phyloP scores from a whole-genome alignment of 2,329 filamentous ascomycete genomes.

The Xylaria sp. region DNA sequence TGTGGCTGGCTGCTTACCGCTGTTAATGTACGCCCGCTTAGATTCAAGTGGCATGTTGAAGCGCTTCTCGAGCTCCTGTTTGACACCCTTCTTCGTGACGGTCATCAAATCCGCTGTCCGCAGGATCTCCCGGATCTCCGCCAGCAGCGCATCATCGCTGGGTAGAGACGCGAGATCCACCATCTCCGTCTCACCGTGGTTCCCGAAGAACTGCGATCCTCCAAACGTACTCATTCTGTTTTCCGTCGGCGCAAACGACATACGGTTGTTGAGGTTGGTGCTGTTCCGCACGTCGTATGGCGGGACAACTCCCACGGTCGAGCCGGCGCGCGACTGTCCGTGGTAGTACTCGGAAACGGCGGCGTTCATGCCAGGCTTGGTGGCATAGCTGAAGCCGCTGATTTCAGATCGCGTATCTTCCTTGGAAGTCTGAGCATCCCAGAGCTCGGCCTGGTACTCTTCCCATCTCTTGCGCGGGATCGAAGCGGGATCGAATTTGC shows the following conservation, averaged over 20 bases:
- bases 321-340: constrained; percentile 51
- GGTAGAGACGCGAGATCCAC: constrained; percentile 70
- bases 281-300: constrained; percentile 38
- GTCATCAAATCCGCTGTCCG: constrained; percentile 92
- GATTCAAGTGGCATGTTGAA: constrained; percentile 83
- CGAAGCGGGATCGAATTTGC: constrained; percentile 88
- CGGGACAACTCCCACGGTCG: constrained; percentile 44
- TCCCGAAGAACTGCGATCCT: constrained; percentile 53
- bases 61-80: constrained; percentile 82
- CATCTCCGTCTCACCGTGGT: constrained; percentile 65
- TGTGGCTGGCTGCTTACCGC: constrained; percentile 55
- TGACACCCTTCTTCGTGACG: constrained; percentile 98
- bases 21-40: constrained; percentile 90
- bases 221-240: constrained; percentile 59
- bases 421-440: constrained; percentile 85
- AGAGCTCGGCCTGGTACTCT: constrained; percentile 95
- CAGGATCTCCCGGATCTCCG: constrained; percentile 92
- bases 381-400: constrained; percentile 92
- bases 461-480: constrained; percentile 99
- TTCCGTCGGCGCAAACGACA: constrained; percentile 76
- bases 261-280: constrained; percentile 56
- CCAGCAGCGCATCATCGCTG: constrained; percentile 80
- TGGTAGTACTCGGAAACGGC: constrained; percentile 62
- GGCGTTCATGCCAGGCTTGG: constrained; percentile 61
- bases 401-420: constrained; percentile 78